A percentile compares a stretch with the other conserved stretches of the same genome.
phyloP scores from a whole-genome alignment of 2,329 filamentous ascomycete species.

The Colletotrichum shisoi region DNA sequence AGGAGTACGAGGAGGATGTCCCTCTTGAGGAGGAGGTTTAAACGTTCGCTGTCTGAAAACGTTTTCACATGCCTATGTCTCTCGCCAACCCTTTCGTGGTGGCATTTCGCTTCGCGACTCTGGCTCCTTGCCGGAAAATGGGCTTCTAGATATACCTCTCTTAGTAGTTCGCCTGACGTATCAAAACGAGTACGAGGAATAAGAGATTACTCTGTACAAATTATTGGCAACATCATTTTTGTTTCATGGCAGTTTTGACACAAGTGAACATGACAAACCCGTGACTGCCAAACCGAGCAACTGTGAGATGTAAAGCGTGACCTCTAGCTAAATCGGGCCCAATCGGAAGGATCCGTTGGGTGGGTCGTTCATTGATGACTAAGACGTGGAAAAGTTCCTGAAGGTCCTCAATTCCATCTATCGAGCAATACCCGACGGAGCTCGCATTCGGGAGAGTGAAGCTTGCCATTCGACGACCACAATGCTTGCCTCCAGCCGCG shows the following conservation, averaged over 20 bases:
- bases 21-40: conserved; percentile 75
- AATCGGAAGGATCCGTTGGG: conserved; percentile 18
- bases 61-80: conserved; percentile 4
- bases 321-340: conserved; percentile 1
- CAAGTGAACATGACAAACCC: background rate
- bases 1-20: conserved; percentile 90
- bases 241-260: background rate
- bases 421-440: conserved; percentile 14
- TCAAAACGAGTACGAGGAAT: conserved; percentile 46
- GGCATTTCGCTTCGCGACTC: conserved; percentile 43
- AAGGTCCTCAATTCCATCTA: conserved; percentile 14
- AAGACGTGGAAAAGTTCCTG: conserved; percentile 46
- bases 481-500: conserved; percentile 72
- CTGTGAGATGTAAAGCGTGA: background rate
- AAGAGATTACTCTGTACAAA: conserved; percentile 41
- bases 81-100: conserved; percentile 25
- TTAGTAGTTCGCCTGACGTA: conserved; percentile 46
- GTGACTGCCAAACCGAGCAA: background rate
- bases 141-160: conserved; percentile 54
- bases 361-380: conserved; percentile 44
- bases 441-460: conserved; percentile 23
- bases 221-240: conserved; percentile 3
- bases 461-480: conserved; percentile 48
- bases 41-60: conserved; percentile 27
- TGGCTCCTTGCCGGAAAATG: conserved; percentile 44